Percentiles rank a stretch among this genome's conserved stretches.
phyloP scores from a whole-genome alignment of 2,329 filamentous ascomycete genomes.

The Pseudocercospora pini-densiflorae region DNA sequence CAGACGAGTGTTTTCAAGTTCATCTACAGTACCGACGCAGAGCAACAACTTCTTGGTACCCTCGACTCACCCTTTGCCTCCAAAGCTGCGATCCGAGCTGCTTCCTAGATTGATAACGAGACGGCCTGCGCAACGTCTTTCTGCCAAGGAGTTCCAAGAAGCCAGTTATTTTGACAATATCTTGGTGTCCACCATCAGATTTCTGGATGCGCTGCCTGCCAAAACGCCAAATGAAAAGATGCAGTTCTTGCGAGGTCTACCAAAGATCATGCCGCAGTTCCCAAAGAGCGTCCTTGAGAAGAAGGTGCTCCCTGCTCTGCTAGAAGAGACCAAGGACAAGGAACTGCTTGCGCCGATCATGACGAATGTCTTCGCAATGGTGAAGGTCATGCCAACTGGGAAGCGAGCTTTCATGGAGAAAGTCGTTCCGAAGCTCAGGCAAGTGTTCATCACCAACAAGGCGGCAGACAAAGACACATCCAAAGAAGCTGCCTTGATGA shows the following conservation, averaged over 20 bases:
- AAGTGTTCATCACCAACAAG: constrained; percentile 72
- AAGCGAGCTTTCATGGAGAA: constrained; percentile 81
- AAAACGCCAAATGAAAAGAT: constrained; percentile 92
- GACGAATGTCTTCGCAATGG: constrained; percentile 90
- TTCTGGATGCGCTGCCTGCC: constrained; percentile 85
- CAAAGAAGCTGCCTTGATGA: constrained; percentile 88
- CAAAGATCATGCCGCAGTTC: constrained; percentile 87
- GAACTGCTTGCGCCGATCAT: constrained; percentile 84
- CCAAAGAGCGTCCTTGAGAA: constrained; percentile 93
- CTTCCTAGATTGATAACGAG: constrained; percentile 86
- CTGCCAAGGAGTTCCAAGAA: constrained; percentile 88
- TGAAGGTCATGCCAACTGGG: constrained; percentile 76
- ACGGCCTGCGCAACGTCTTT: constrained; percentile 83
- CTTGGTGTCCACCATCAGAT: constrained; percentile 92
- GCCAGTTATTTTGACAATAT: constrained; percentile 98
- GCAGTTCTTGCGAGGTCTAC: constrained; percentile 86
- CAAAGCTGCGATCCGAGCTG: constrained; percentile 74
- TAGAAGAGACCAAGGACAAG: constrained; percentile 93
- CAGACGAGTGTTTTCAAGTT: constrained; percentile 79
- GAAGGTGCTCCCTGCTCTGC: constrained; percentile 83
- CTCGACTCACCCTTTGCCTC: constrained; percentile 76
- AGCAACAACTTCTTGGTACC: constrained; percentile 77
- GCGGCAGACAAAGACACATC: constrained; percentile 75
- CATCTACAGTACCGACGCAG: constrained; percentile 76
- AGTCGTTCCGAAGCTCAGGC: constrained; percentile 81